Conservation (phyloP, 2,329 filamentous ascomycete species). For the Calonectria ilicicola region DNA sequence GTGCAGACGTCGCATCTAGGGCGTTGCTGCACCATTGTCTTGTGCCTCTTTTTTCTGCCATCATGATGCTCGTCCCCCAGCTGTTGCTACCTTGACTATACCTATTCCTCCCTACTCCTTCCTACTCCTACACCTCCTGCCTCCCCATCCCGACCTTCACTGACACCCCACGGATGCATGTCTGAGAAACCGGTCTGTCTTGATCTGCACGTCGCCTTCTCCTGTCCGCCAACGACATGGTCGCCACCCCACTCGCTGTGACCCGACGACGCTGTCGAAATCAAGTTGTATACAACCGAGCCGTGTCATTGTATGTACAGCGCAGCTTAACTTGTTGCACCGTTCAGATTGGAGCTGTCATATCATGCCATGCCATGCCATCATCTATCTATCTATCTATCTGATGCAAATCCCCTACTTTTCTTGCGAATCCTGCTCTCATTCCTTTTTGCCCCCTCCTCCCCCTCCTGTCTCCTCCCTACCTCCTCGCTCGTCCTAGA, state of each 20-base stretch:
- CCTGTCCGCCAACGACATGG: slow-evolving; percentile 16
- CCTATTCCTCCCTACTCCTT: slow-evolving; percentile 10
- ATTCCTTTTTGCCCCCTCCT: neutral
- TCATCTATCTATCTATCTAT: neutral
- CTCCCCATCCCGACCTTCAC: neutral
- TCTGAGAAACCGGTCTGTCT: slow-evolving; percentile 11
- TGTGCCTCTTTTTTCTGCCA: neutral
- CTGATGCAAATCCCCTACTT: neutral
- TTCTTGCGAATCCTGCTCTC: neutral
- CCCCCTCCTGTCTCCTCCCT: neutral
- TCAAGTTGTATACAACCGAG: neutral
- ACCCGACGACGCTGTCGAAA: slow-evolving; percentile 42
- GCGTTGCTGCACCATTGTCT: neutral
- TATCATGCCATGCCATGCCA: neutral
- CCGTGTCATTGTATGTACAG: neutral
- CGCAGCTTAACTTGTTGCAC: neutral
- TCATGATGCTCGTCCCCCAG: neutral
- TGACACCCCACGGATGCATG: slow-evolving; percentile 15
- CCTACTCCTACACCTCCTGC: neutral
- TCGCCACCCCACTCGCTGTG: slow-evolving; percentile 30
- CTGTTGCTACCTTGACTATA: slow-evolving; percentile 13
- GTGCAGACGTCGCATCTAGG: neutral
- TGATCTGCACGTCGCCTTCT: slow-evolving; percentile 26
- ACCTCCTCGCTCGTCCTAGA: neutral
- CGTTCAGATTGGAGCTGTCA: neutral